Base-by-base conservation (phyloP, 2,329 filamentous ascomycete genomes). In the Nectriaceae sp. region DNA sequence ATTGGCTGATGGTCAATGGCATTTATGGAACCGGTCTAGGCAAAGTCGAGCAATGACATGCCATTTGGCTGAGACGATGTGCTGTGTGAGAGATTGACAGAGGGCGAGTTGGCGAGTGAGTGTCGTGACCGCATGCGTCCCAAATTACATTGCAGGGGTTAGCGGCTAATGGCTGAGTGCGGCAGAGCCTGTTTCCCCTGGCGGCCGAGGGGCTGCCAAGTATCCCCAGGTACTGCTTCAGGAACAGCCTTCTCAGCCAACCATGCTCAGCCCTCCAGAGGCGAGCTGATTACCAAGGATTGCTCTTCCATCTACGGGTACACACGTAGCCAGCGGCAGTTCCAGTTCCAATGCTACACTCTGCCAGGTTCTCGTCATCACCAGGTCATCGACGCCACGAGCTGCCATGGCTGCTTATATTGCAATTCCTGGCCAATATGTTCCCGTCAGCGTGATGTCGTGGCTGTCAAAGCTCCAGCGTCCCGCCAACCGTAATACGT, bases 1-100 rank as follows among this genome's bases (percentile, higher is more conserved):
- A 49, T 49, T 46, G 46, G 39, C 46, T 38, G 26, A 51, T 51
- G 45, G n/a, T 42, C 26, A 31, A 31, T 31, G 26, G 26, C 26
- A 31, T 31, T 37, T 37, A 16, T 18, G 10, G 33, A 11, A 6
- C 33, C 11, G 33, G 10, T 11, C 10, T 6, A 11, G 33, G 26
- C n/a, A 31, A 8, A 31, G 26, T 31, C 26, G 26, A 31, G 11
- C 16, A 6, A 11, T 37, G 33, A 18, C 33, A 37, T 18, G 33
- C 33, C 10, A 37, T 37, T 18, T 18, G 16, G 16, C 33, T 37
- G 33, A 37, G 33, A 37, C 16, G 33, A 37, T 11, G 33, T 16
- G n/a, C 26, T 31, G 26, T 15, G 26, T 8, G 26, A 8, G 26
- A 8, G 26, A 31, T 31, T n/a, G n/a, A n/a, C n/a, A n/a, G n/a